Evolutionary conservation across 2,329 filamentous ascomycete genomes (phyloP), one percentile per base, ranked within the genome.

Genomic region (Seiridium cupressi): DNA sequence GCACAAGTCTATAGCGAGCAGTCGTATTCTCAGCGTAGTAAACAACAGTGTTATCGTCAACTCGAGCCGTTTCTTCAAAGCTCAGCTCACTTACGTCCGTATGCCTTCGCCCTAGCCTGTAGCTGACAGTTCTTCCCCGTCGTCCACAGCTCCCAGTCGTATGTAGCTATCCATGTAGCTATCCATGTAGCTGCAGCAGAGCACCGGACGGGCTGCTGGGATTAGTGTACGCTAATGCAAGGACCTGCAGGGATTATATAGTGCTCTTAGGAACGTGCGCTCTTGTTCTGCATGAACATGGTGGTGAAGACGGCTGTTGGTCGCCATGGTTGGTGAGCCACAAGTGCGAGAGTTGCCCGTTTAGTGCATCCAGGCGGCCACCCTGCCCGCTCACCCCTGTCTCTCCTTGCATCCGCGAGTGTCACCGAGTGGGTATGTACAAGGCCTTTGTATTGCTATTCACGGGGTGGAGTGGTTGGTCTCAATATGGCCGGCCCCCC

Each of bases 261-360:
- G 53, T 57, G 55, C 61, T 42, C 38, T 13, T 42, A 13, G 7
- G 58, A 57, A 58, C 54, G 53, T 68, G 61, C 34, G 18, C 6
- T 31, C 46, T 49, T 31, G 31, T 35, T 31, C 49, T 3, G 49
- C 64, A 64, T 66, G 61, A 62, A 61, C 65, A 65, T 62, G 49
- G 63, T 47, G 61, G 65, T 68, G 67, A 66, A 55, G 62, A 65
- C 62, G 65, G 67, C 64, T 62, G 57, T 62, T 60, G 60, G 38
- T 62, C 48, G 64, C 69, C 72, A 73, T 70, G 70, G 72, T 70
- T 73, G 69, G 73, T 76, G 68, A 73, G 66, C 73, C 60, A 64
- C 64, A 60, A 64, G 65, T 65, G 60, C 44, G 64, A 64, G 65
- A 69, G 65, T 64, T 69, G 64, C 62, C 66, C 62, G 46, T 68